These are phyloP conservation scores for Nicotiana attenuata DNA, from an alignment of 257 asterid species.

Conservation along the genomic window DNA sequence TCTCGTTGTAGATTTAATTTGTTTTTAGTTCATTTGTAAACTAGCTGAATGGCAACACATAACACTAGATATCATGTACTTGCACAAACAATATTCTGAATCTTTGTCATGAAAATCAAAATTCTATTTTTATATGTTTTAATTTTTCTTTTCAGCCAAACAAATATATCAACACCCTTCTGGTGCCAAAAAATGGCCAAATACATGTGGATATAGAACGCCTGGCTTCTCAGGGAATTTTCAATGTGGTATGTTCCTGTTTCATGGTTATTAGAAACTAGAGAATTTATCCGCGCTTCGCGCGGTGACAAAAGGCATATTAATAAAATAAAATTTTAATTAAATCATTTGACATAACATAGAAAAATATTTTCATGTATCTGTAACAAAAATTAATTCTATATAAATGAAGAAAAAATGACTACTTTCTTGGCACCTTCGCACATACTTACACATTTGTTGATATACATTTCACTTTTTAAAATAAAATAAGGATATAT, in stretches of 20 bases:
- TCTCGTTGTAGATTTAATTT: not conserved
- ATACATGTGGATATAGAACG: constrained; percentile 51
- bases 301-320: too few relatives aligned
- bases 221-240: constrained; percentile 64
- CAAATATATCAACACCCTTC: constrained; percentile 65
- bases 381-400: too few relatives aligned
- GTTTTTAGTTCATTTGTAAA: not conserved
- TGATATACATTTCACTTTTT: too few relatives aligned
- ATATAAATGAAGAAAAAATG: too few relatives aligned
- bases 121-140: constrained; percentile 7
- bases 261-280: not conserved
- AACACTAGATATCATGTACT: constrained; percentile 5
- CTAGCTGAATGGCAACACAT: not conserved
- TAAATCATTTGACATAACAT: too few relatives aligned
- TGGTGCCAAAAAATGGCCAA: constrained; percentile 72
- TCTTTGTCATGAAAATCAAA: not conserved
- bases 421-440: too few relatives aligned
- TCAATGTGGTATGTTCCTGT: constrained; percentile 48
- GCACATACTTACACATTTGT: too few relatives aligned
- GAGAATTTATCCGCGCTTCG: too few relatives aligned
- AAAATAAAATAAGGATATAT: too few relatives aligned
- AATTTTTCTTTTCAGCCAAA: constrained; percentile 50
- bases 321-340: too few relatives aligned
- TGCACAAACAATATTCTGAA: not conserved
- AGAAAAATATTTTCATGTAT: too few relatives aligned